Percentiles rank a stretch among this genome's conserved stretches.
Conservation (phyloP, 345 rosid species). For the Clausena lansium region DNA sequence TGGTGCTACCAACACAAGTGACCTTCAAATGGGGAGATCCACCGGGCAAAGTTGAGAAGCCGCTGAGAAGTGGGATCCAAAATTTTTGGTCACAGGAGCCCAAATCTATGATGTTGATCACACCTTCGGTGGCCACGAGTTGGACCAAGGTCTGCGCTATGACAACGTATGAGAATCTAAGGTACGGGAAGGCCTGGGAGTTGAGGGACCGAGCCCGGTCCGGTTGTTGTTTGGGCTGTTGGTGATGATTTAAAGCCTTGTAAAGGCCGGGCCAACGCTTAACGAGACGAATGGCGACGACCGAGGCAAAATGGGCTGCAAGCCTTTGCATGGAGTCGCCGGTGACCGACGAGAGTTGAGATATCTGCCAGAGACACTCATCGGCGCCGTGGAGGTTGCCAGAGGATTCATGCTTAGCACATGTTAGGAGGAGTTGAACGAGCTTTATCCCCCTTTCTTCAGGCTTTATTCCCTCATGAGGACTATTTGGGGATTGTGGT, state of each 20-base stretch:
- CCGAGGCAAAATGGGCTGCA: constrained; percentile 41
- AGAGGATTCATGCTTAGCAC: constrained; percentile 44
- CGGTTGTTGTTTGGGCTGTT: background rate
- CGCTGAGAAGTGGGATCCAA: constrained; percentile 38
- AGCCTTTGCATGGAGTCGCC: constrained; percentile 59
- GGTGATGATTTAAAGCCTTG: constrained; percentile 25
- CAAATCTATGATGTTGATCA: constrained; percentile 45
- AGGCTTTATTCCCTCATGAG: constrained; percentile 11
- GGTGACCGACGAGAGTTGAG: constrained; percentile 36
- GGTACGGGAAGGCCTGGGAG: constrained; percentile 30
- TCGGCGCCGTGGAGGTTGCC: constrained; percentile 50
- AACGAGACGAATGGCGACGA: constrained; percentile 43
- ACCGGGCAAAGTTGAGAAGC: constrained; percentile 23
- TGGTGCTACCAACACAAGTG: constrained; percentile 28
- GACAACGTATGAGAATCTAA: constrained; percentile 29
- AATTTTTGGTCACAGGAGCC: constrained; percentile 39
- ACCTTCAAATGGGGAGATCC: constrained; percentile 41
- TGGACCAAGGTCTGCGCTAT: constrained; percentile 25
- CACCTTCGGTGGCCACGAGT: constrained; percentile 24
- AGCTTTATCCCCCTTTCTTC: constrained; percentile 45
- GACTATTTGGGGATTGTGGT: constrained; percentile 16
- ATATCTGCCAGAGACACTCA: constrained; percentile 37
- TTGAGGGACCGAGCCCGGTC: constrained; percentile 19
- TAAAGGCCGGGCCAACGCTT: too few relatives aligned
- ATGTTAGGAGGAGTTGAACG: constrained; percentile 46